Evolutionary conservation across 2,329 filamentous ascomycete species (phyloP), one percentile per base, ranked within the genome.

Genomic region (Sarocladiaceae sp.): DNA sequence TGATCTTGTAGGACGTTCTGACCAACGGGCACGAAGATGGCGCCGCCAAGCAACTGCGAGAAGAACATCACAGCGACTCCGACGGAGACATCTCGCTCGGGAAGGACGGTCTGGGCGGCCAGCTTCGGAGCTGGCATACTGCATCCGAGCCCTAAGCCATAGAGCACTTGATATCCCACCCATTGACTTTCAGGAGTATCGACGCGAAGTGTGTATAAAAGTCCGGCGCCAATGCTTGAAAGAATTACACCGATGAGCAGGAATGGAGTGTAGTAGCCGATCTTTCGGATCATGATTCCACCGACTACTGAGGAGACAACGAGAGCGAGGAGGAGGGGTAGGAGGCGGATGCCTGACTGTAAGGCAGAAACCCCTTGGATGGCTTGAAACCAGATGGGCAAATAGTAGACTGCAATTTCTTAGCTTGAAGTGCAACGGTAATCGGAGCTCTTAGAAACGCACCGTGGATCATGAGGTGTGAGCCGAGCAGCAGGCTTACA

Each of bases 361-460:
- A 66, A 52, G 15, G 65, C 62, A 1, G 60, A 57, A 15, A 55
- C 52, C 7, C 62, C 71, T 48, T 71, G 62, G 39, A 76, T 70
- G 11, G 71, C 71, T 54, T 78, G 75, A 59, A 77, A 79, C 73
- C 75, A 80, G 52, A 78, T 67, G 12, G 76, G 74, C 4, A 79
- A 62, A 57, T 70, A 78, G 59, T 75, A 75, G n/a, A n/a, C n/a
- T 15, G 66, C 67, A 28, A 71, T 66, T 68, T 52, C 52, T 3
- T 70, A 59, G 2, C 64, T 71, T 11, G 67, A 68, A n/a, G 72
- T 55, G 4, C 72, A 26, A 20, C 10, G 6, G 33, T 46, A 35
- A 53, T 53, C 12, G 18, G 63, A 0, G 68, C 71, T 3, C 59
- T 56, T 17, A 28, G 49, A 18, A 11, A 58, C 56, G 48, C 12